Conservation (phyloP, 2,329 filamentous ascomycete genomes). For the Dothideomycetes sp. region DNA sequence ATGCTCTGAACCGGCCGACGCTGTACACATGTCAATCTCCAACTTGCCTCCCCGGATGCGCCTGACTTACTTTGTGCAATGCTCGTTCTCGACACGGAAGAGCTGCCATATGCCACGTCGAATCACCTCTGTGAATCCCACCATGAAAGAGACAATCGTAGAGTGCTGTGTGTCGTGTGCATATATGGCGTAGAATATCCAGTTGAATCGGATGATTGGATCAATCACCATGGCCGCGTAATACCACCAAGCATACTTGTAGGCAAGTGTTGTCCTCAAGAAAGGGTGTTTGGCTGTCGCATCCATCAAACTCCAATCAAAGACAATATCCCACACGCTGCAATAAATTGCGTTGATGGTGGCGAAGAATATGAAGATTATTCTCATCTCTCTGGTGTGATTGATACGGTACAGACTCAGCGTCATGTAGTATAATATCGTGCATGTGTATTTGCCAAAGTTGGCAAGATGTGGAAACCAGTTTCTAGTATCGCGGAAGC, state of each 20-base stretch:
- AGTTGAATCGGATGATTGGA: slow-evolving; percentile 79
- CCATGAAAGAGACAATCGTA: slow-evolving; percentile 68
- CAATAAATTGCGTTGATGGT: slow-evolving; percentile 75
- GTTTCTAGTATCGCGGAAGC: slow-evolving; percentile 78
- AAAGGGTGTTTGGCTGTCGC: slow-evolving; percentile 51
- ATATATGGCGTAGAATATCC: slow-evolving; percentile 89
- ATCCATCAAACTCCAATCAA: slow-evolving; percentile 90
- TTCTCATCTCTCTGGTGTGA: slow-evolving; percentile 49
- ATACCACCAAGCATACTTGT: slow-evolving; percentile 73
- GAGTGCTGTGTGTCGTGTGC: slow-evolving; percentile 73
- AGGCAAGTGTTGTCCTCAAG: slow-evolving; percentile 67
- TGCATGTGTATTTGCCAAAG: slow-evolving; percentile 80
- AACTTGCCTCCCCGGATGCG: background rate
- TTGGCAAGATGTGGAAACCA: slow-evolving; percentile 90
- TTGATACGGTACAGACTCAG: slow-evolving; percentile 75
- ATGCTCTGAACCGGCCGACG: slow-evolving; percentile 81
- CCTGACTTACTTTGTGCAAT: slow-evolving; percentile 60
- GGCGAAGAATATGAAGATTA: slow-evolving; percentile 71
- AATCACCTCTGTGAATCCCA: slow-evolving; percentile 70
- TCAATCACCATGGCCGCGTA: slow-evolving; percentile 78
- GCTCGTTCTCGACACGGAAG: slow-evolving; percentile 94
- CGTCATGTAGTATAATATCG: slow-evolving; percentile 67
- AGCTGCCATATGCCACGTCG: slow-evolving; percentile 84
- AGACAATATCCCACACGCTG: slow-evolving; percentile 85
- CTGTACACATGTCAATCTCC: slow-evolving; percentile 15